Evolutionary conservation across 176 grass and related monocot species (phyloP).

Genomic region (Aegilops umbellulata): DNA sequence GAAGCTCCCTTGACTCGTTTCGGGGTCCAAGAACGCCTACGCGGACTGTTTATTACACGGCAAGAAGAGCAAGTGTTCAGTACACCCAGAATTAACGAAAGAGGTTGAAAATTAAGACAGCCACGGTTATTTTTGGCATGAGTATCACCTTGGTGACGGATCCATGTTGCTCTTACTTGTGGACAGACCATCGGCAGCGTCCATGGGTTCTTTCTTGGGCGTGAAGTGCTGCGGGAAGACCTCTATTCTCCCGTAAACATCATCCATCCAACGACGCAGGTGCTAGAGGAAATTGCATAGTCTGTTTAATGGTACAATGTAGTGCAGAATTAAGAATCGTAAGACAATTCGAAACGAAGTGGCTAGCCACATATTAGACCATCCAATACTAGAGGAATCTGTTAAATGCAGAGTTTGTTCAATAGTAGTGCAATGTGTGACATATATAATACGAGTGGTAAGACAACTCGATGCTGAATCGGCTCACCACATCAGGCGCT

Average conservation of each 20-base stretch:
- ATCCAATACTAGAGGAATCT: background rate
- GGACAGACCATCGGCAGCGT: conserved; percentile 31
- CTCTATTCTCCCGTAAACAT: conserved; percentile 75
- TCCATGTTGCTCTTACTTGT: conserved; percentile 46
- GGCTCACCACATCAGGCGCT: no score
- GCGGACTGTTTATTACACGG: conserved; percentile 35
- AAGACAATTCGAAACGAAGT: background rate
- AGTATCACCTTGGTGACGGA: conserved; percentile 59
- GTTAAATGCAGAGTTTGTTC: background rate
- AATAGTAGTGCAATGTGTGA: no score
- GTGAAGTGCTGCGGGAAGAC: conserved; percentile 79
- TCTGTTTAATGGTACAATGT: conserved; percentile 12
- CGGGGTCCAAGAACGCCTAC: conserved; percentile 51
- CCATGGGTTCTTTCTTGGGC: conserved; percentile 44
- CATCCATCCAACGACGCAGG: conserved; percentile 63
- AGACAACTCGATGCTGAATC: no score
- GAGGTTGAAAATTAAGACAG: background rate
- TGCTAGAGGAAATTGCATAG: conserved; percentile 36
- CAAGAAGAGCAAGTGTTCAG: conserved; percentile 6
- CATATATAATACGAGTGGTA: no score
- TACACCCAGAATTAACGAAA: background rate
- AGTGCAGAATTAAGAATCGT: background rate
- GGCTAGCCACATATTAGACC: no score
- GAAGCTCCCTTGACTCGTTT: conserved; percentile 75
- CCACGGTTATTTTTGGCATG: background rate